phyloP scores from a whole-genome alignment of 23 red algal genomes.

The Gracilariopsis chorda region DNA sequence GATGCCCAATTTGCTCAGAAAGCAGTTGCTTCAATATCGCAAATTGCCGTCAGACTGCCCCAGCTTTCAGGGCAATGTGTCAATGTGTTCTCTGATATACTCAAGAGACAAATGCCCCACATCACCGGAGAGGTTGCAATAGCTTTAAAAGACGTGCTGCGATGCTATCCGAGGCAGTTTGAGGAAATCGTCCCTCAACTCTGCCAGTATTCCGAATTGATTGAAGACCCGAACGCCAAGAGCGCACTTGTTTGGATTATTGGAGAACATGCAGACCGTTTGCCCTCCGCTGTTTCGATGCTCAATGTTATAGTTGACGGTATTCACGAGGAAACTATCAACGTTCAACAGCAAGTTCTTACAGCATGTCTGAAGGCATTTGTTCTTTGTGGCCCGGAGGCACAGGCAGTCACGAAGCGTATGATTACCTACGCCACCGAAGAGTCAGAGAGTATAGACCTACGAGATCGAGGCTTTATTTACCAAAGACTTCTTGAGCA shows the following conservation, averaged over 20 bases:
- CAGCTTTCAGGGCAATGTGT: conserved; percentile 37
- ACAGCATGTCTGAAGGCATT: conserved; percentile 69
- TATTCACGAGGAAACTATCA: conserved; percentile 60
- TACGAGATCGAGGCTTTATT: conserved; percentile 81
- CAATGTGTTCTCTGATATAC: conserved; percentile 58
- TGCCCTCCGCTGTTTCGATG: conserved; percentile 28
- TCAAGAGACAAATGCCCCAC: conserved; percentile 42
- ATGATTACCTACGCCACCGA: conserved; percentile 35
- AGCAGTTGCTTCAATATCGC: conserved; percentile 67
- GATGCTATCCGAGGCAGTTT: conserved; percentile 68
- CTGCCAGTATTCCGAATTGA: conserved; percentile 28
- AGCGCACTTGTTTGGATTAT: conserved; percentile 89
- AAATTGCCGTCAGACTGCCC: conserved; percentile 62
- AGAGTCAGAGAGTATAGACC: conserved; percentile 63
- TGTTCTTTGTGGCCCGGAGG: conserved; percentile 30
- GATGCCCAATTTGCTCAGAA: conserved; percentile 71
- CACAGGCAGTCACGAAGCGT: neutral
- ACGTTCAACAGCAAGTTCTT: conserved; percentile 83
- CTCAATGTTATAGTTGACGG: conserved; percentile 49
- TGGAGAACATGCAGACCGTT: conserved; percentile 74
- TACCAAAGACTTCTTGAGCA: conserved; percentile 66
- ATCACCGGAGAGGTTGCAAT: conserved; percentile 63
- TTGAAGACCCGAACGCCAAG: conserved; percentile 73
- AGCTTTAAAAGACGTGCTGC: conserved; percentile 57
- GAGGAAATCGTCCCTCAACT: conserved; percentile 41